Evolutionary conservation across 305 asterid species (phyloP).

Genomic region (Fraxinus dipetala): DNA sequence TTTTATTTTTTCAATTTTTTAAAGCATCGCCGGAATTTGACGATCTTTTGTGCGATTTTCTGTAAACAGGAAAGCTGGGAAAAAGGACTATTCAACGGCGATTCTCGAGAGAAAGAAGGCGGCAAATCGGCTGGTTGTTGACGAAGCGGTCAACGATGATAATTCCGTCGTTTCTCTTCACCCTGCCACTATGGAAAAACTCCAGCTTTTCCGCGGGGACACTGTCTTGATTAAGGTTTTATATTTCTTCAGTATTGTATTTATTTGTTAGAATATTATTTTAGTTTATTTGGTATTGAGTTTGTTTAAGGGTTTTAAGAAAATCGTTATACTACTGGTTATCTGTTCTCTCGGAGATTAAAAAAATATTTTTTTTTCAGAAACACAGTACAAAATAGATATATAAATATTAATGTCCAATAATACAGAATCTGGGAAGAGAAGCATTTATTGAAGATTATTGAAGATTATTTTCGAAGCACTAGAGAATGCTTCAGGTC

Average conservation of each 20-base stretch:
- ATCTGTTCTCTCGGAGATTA: background rate
- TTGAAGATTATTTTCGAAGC: background rate
- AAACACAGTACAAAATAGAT: background rate
- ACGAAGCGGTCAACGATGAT: conserved; percentile 77
- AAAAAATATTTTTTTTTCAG: no score
- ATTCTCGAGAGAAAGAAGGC: conserved; percentile 72
- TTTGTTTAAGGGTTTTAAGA: background rate
- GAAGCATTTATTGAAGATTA: background rate
- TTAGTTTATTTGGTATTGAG: background rate
- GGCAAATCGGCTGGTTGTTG: conserved; percentile 66
- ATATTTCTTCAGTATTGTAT: background rate
- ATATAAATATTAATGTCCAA: background rate
- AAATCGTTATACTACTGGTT: background rate
- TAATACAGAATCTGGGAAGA: background rate
- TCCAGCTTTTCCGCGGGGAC: conserved; percentile 72
- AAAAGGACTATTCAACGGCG: conserved; percentile 75
- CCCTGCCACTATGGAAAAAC: conserved; percentile 79
- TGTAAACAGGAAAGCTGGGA: conserved; percentile 51
- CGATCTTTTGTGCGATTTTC: background rate
- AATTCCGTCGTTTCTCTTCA: conserved; percentile 71
- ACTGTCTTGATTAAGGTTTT: conserved; percentile 66
- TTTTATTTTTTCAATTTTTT: background rate
- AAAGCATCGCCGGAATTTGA: conserved; percentile 14
- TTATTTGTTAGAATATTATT: background rate
- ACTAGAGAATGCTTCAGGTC: background rate